Conservation (phyloP, 805 yeast species). For the Yamadazyma kitorensis region DNA sequence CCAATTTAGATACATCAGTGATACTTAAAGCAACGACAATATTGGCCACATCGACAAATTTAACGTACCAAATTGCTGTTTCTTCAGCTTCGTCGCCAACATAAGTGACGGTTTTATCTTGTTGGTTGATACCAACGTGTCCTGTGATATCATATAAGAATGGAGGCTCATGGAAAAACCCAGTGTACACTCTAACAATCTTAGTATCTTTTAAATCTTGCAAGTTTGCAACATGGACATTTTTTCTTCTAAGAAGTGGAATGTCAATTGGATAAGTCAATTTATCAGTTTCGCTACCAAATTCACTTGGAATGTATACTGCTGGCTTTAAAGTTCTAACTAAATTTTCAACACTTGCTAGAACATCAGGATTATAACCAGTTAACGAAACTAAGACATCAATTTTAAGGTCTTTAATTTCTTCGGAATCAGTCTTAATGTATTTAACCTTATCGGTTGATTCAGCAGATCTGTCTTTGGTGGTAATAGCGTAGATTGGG, state of each 20-base stretch:
- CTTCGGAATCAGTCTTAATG: slow-evolving; percentile 34
- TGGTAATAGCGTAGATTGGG: slow-evolving; percentile 55
- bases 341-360: background rate
- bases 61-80: slow-evolving; percentile 30
- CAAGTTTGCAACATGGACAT: slow-evolving; percentile 33
- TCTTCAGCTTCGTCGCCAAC: slow-evolving; percentile 41
- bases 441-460: slow-evolving; percentile 39
- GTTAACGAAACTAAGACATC: slow-evolving; percentile 40
- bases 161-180: slow-evolving; percentile 31
- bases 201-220: slow-evolving; percentile 38
- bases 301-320: slow-evolving; percentile 59
- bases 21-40: slow-evolving; percentile 40
- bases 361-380: background rate
- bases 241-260: slow-evolving; percentile 17
- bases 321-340: no score
- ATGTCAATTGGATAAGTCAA: slow-evolving; percentile 10
- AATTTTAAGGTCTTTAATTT: slow-evolving; percentile 48
- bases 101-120: slow-evolving; percentile 28
- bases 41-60: slow-evolving; percentile 42
- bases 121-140: slow-evolving; percentile 34
- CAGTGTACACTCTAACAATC: slow-evolving; percentile 42
- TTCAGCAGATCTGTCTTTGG: slow-evolving; percentile 28
- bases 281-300: slow-evolving; percentile 48
- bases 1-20: slow-evolving; percentile 33
- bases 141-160: slow-evolving; percentile 33